phyloP scores from a whole-genome alignment of 176 grass and related monocot species.

The Musa beccarii region DNA sequence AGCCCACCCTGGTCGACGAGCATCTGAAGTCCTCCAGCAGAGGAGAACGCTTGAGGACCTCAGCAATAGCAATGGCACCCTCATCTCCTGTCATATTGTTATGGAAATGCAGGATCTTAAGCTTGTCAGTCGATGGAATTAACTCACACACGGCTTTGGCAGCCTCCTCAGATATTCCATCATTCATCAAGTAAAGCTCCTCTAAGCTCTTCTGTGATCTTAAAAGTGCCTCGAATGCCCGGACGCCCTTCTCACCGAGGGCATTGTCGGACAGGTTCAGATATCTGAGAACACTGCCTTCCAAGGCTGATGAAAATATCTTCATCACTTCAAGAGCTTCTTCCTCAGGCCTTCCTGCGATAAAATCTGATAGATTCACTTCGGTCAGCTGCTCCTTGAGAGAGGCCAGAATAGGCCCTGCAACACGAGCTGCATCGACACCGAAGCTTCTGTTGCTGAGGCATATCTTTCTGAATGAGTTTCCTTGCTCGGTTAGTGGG shows the following conservation, averaged over 20 bases:
- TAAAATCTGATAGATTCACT: constrained; percentile 82
- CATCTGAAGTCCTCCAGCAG: constrained; percentile 69
- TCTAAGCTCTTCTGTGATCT: constrained; percentile 60
- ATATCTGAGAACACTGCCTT: constrained; percentile 50
- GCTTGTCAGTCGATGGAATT: constrained; percentile 60
- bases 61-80: constrained; percentile 48
- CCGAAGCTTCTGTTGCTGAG: constrained; percentile 84
- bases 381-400: constrained; percentile 55
- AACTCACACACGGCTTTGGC: constrained; percentile 62
- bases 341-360: constrained; percentile 64
- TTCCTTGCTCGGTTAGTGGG: constrained; percentile 42
- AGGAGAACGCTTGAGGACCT: constrained; percentile 53
- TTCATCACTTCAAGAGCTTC: constrained; percentile 81
- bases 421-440: constrained; percentile 60
- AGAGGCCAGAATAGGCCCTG: constrained; percentile 52
- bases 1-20: constrained; percentile 60
- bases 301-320: constrained; percentile 68
- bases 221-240: constrained; percentile 63
- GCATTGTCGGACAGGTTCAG: constrained; percentile 80
- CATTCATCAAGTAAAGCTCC: constrained; percentile 80
- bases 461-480: constrained; percentile 42
- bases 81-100: constrained; percentile 93
- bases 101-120: constrained; percentile 74
- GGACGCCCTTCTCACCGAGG: constrained; percentile 78
- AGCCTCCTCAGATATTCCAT: constrained; percentile 84